Base-by-base conservation (phyloP, 2,329 filamentous ascomycete genomes). In the Corinectria fuckeliana region DNA sequence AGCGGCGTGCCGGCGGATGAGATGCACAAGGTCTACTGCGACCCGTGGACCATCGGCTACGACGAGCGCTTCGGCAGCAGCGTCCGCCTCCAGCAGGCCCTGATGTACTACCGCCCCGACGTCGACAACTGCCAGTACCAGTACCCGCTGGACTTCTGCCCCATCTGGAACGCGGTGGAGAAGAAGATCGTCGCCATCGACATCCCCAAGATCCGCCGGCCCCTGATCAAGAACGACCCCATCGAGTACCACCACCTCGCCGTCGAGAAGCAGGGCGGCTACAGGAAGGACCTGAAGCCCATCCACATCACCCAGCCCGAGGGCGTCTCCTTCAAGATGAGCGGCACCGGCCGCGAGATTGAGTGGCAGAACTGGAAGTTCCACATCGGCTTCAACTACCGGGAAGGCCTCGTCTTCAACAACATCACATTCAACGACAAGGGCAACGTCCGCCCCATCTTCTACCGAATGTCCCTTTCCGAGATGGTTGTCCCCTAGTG, bases 21-120 rank as follows among this genome's bases (percentile, higher is more conserved):
- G 61, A 97, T 97, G 93, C 81, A 95, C 81, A 97, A 97, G 78
- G 91, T 97, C 47, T 97, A 96, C 80, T 96, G 93, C 76, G 93
- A 97, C 74, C 92, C 92, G 10, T 97, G 93, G 93, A 96, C 93
- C 1, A 96, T 97, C 75, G 93, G 93, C 48, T 96, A 92, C 73
- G 93, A 97, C 69, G 91, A 96, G 78, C 89, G 93, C 42, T 95
- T 93, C 70, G 93, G 93, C 62, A 94, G 80, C 73, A 81, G 81
- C 41, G 82, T 92, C 41, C 88, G 93, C 54, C 85, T 97, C 4
- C 93, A 97, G 77, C 93, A 97, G 78, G 93, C 92, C 2, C 81
- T 97, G 54, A 96, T 97, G 92, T 97, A 97, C 81, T 97, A 96
- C 76, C 88, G 93, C 14, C 93, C 93, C 3, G 83, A 94, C 68